Evolutionary conservation across 768 basidiomycete species (phyloP).

Genomic region (Symmetrospora coprosmae): DNA sequence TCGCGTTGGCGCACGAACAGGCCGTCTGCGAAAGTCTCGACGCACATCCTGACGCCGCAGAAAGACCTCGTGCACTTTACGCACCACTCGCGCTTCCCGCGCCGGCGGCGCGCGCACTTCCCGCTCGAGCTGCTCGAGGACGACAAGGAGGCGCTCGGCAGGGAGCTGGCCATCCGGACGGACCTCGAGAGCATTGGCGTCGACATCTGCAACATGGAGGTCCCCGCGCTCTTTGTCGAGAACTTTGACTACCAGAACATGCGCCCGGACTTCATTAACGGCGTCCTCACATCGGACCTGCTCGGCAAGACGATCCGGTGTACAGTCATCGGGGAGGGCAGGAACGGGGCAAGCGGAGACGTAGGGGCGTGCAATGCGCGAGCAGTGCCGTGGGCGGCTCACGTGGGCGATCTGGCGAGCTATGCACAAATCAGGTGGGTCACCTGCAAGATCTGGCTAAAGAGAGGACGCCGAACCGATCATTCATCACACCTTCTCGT

Average conservation of each 20-base stretch:
- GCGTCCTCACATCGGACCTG: slow-evolving; percentile 82
- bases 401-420: slow-evolving; percentile 80
- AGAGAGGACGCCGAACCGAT: too few species aligned
- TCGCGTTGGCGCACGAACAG: neutral
- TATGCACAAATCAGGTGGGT: slow-evolving; percentile 73
- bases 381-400: slow-evolving; percentile 69
- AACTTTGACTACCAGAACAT: slow-evolving; percentile 95
- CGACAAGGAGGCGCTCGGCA: slow-evolving; percentile 69
- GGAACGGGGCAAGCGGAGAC: slow-evolving; percentile 19
- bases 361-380: slow-evolving; percentile 24
- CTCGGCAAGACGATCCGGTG: slow-evolving; percentile 89
- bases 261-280: slow-evolving; percentile 81
- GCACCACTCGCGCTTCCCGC: slow-evolving; percentile 56
- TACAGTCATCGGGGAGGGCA: slow-evolving; percentile 58
- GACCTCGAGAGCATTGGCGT: slow-evolving; percentile 79
- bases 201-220: slow-evolving; percentile 88
- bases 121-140: slow-evolving; percentile 61
- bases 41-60: slow-evolving; percentile 47
- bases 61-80: slow-evolving; percentile 77
- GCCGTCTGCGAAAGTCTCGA: slow-evolving; percentile 9
- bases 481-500: neutral
- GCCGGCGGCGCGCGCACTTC: slow-evolving; percentile 48
- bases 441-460: neutral
- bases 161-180: slow-evolving; percentile 70
- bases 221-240: slow-evolving; percentile 89